Percentiles rank a stretch among this genome's conserved stretches.
Conservation (phyloP, 2,329 filamentous ascomycete genomes). For the Eurotiales sp. region DNA sequence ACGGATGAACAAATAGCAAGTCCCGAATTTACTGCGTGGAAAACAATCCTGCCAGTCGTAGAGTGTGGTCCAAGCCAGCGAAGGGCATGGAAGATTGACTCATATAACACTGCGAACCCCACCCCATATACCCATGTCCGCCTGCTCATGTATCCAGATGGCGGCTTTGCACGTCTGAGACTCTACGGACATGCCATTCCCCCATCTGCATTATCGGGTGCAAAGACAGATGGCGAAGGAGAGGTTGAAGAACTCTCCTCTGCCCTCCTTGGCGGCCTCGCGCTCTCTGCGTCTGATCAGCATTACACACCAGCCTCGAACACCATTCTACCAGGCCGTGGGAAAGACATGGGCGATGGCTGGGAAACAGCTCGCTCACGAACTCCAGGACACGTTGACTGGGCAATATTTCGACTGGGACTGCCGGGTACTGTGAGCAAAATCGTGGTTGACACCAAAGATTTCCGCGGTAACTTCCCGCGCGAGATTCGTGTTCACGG, state of each 20-base stretch:
- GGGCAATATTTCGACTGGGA: slow-evolving; percentile 39
- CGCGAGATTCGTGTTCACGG: slow-evolving; percentile 38
- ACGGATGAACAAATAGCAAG: slow-evolving; percentile 29
- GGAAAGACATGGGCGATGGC: slow-evolving; percentile 44
- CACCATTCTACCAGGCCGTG: slow-evolving; percentile 39
- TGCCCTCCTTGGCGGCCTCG: slow-evolving; percentile 38
- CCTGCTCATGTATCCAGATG: slow-evolving; percentile 45
- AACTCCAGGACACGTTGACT: slow-evolving; percentile 38
- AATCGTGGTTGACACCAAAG: slow-evolving; percentile 43
- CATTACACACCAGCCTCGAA: slow-evolving; percentile 41
- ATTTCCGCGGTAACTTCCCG: slow-evolving; percentile 45
- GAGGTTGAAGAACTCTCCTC: slow-evolving; percentile 38
- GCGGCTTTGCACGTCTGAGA: slow-evolving; percentile 41
- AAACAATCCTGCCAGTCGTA: slow-evolving; percentile 34
- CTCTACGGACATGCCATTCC: slow-evolving; percentile 42
- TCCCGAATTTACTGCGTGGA: slow-evolving; percentile 34
- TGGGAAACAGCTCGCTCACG: slow-evolving; percentile 43
- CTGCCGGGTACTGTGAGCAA: slow-evolving; percentile 35
- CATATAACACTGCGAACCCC: slow-evolving; percentile 21
- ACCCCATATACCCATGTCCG: slow-evolving; percentile 42
- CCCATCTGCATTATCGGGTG: slow-evolving; percentile 20
- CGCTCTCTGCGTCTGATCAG: slow-evolving; percentile 38
- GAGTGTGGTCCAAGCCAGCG: slow-evolving; percentile 40
- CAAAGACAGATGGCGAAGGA: neutral
- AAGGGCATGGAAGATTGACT: slow-evolving; percentile 38